Base-by-base conservation (phyloP, 2,329 filamentous ascomycete genomes). In the Trichoderma atrobrunneum region DNA sequence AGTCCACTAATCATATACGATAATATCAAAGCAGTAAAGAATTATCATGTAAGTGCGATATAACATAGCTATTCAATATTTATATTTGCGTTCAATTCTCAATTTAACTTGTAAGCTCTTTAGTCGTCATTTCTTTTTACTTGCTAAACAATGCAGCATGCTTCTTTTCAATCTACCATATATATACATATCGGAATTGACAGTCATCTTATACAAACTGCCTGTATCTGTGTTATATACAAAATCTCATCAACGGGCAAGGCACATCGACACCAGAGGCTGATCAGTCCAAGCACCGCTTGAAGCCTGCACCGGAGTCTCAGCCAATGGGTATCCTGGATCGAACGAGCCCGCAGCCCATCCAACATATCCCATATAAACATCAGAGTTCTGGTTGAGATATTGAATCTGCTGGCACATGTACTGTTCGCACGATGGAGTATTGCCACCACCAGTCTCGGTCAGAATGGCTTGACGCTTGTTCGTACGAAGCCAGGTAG, bases 401-500 rank as follows among this genome's bases (percentile, higher is more conserved):
- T 61, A 70, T 32, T 70, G 36, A 39, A 70, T 32, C 56, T 70
- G 66, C 56, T 70, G 54, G 56, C 66, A 70, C 18, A 70, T 43
- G 14, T 60, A 60, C 21, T 60, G 36, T 28, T 60, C 56, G 21
- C 66, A 70, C 6, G 66, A 70, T 28, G 56, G 3, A 48, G 56
- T 70, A 18, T 61, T 70, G 14, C 66, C 66, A 32, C 66, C 66
- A 14, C 66, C 66, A 61, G 56, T 70, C 36, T 70, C 66, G 6
- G 66, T 70, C n/a, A 70, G 57, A 61, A 70, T 70, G 24, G 66
- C 66, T 32, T 61, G 16, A 32, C 66, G 66, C 7, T 70, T 70
- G n/a, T 70, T 70, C 5, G 66, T 32, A 21, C 66, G 66, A 14
- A 70, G 66, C 56, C 82, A 87, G 3, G 79, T 78, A 3, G 85